Percentiles rank a stretch among this genome's conserved stretches.
These are phyloP conservation scores for Phytopythium delawarense DNA, from an alignment of 352 stramenopile genomes.

Conservation along the genomic window DNA sequence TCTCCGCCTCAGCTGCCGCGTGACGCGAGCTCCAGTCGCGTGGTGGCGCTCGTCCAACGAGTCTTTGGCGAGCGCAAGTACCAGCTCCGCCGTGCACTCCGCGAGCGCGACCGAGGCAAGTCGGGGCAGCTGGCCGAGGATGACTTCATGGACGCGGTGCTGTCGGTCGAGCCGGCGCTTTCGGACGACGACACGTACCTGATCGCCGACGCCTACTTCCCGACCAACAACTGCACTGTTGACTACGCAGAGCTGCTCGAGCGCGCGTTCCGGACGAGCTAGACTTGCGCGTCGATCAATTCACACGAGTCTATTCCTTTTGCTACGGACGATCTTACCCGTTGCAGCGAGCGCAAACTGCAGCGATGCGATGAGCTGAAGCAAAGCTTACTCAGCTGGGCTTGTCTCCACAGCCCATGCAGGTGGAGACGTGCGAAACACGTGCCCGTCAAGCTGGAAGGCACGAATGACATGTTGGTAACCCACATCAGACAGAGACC, in stretches of 20 bases:
- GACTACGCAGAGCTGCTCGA: constrained; percentile 72
- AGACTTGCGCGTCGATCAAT: neutral
- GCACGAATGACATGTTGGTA: constrained; percentile 7
- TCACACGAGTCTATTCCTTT: neutral
- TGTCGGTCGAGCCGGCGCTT: constrained; percentile 49
- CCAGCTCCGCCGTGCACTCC: constrained; percentile 59
- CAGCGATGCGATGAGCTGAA: neutral
- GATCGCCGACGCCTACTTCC: constrained; percentile 68
- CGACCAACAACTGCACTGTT: constrained; percentile 63
- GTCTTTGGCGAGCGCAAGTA: constrained; percentile 67
- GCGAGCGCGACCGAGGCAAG: constrained; percentile 52
- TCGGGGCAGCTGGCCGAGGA: constrained; percentile 57
- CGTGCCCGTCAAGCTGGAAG: constrained; percentile 59
- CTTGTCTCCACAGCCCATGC: constrained; percentile 36
- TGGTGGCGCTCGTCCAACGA: constrained; percentile 24
- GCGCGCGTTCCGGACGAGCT: constrained; percentile 40
- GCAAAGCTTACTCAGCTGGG: constrained; percentile 2
- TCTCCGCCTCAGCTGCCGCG: neutral
- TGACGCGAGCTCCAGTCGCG: neutral
- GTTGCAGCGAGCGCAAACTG: neutral
- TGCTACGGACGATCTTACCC: neutral
- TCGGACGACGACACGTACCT: constrained; percentile 73
- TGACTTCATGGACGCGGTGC: constrained; percentile 72
- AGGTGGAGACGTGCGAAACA: constrained; percentile 55
- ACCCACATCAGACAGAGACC: neutral